Evolutionary conservation across 176 grass and related monocot species (phyloP).

Genomic region (Microstegium vimineum): DNA sequence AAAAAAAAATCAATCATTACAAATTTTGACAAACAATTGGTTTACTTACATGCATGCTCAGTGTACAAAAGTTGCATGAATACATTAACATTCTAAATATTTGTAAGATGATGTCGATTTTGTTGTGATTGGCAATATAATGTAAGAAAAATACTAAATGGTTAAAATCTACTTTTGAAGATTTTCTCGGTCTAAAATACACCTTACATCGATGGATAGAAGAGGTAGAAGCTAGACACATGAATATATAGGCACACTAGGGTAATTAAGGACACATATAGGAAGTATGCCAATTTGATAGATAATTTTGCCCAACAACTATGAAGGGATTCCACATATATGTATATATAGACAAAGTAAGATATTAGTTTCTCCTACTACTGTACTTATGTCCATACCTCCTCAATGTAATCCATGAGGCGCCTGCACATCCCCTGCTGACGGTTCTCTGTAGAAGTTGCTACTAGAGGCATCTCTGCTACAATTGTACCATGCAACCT

Average conservation of each 20-base stretch:
- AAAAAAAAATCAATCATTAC: not conserved
- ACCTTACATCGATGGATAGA: not conserved
- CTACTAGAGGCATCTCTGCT: constrained; percentile 90
- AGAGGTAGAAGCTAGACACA: not conserved
- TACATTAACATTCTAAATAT: not conserved
- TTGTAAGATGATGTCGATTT: not conserved
- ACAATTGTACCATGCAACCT: constrained; percentile 69
- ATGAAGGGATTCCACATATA: not conserved
- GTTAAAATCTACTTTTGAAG: not conserved
- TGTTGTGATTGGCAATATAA: not conserved
- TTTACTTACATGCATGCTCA: not conserved
- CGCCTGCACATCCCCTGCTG: constrained; percentile 74
- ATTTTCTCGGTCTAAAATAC: not conserved
- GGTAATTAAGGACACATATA: not conserved
- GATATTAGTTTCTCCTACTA: not conserved
- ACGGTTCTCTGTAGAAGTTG: constrained; percentile 61
- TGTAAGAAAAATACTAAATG: not conserved
- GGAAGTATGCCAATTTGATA: not conserved
- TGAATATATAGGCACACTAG: not conserved
- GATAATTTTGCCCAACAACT: not conserved
- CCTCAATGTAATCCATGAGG: constrained; percentile 61
- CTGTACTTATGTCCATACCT: constrained; percentile 41
- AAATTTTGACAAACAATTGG: not conserved
- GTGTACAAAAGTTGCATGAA: not conserved
- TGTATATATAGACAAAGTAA: not conserved